Conservation (phyloP, 2,329 filamentous ascomycete species). For the Curvularia sp. region DNA sequence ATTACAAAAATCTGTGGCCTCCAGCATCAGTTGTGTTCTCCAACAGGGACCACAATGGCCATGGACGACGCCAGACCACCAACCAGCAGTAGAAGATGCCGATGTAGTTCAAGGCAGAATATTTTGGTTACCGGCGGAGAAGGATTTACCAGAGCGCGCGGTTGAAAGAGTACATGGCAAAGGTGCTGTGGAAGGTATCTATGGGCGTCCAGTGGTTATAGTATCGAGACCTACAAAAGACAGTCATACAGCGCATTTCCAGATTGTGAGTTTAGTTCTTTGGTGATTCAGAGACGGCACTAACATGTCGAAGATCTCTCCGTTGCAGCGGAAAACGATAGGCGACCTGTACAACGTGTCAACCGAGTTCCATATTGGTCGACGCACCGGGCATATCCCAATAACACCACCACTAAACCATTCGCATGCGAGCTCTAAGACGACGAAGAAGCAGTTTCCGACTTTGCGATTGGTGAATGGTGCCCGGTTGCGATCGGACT, state of each 20-base stretch:
- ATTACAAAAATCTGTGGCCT: neutral
- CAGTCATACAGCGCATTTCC: constrained; percentile 40
- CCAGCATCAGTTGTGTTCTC: constrained; percentile 9
- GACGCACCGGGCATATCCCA: constrained; percentile 45
- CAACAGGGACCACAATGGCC: constrained; percentile 10
- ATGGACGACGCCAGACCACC: constrained; percentile 22
- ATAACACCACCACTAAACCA: constrained; percentile 42
- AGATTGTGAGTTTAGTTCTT: constrained; percentile 37
- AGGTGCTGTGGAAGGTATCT: constrained; percentile 42
- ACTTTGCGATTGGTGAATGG: constrained; percentile 34
- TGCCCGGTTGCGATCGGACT: constrained; percentile 39
- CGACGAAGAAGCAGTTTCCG: constrained; percentile 41
- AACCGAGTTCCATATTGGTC: constrained; percentile 43
- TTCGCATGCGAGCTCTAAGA: constrained; percentile 43
- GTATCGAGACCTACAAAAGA: constrained; percentile 42
- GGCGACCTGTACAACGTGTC: constrained; percentile 41
- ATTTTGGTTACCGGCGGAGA: constrained; percentile 43
- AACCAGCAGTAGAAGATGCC: constrained; percentile 19
- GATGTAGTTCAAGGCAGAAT: constrained; percentile 37
- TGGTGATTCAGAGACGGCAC: neutral
- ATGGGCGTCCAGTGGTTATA: constrained; percentile 45
- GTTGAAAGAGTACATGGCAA: constrained; percentile 42
- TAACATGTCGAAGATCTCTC: constrained; percentile 41
- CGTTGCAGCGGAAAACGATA: constrained; percentile 44
- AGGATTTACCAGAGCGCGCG: constrained; percentile 36